Conservation (phyloP, 2,329 filamentous ascomycete species). For the Colletotrichum chrysophilum region DNA sequence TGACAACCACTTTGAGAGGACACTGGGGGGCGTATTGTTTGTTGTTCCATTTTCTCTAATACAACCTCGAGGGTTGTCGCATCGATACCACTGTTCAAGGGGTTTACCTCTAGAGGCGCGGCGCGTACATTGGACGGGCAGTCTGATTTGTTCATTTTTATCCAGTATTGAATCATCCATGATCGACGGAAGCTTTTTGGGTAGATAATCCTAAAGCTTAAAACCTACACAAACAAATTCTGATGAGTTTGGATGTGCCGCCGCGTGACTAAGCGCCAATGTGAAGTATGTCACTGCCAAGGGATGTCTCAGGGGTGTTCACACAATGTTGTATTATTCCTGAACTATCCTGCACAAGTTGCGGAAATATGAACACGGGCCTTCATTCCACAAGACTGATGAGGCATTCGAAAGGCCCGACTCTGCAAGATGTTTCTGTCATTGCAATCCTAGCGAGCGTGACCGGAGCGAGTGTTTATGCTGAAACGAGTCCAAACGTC, state of each 20-base stretch:
- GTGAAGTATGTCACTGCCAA: not conserved
- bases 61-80: not conserved
- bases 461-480: slow-evolving; percentile 13
- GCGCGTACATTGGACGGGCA: slow-evolving; percentile 1
- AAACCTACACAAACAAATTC: not conserved
- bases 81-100: slow-evolving; percentile 12
- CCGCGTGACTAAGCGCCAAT: not conserved
- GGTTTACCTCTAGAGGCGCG: not conserved
- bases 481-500: slow-evolving; percentile 18
- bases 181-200: not conserved
- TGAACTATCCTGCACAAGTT: not conserved
- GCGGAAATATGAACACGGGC: slow-evolving; percentile 1
- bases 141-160: not conserved
- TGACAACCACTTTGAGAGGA: not conserved
- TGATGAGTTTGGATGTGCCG: not conserved
- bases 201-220: slow-evolving; percentile 17
- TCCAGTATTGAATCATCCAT: not conserved
- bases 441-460: slow-evolving; percentile 6
- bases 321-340: slow-evolving; percentile 10
- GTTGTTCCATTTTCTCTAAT: not conserved
- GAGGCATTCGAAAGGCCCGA: not conserved
- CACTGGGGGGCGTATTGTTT: not conserved
- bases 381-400: not conserved
- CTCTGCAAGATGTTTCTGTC: not conserved
- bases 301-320: not conserved